Percentiles rank a stretch among this genome's conserved stretches.
These are phyloP conservation scores for Vigna reflexopilosa DNA, from an alignment of 306 rosid species.

Conservation along the genomic window DNA sequence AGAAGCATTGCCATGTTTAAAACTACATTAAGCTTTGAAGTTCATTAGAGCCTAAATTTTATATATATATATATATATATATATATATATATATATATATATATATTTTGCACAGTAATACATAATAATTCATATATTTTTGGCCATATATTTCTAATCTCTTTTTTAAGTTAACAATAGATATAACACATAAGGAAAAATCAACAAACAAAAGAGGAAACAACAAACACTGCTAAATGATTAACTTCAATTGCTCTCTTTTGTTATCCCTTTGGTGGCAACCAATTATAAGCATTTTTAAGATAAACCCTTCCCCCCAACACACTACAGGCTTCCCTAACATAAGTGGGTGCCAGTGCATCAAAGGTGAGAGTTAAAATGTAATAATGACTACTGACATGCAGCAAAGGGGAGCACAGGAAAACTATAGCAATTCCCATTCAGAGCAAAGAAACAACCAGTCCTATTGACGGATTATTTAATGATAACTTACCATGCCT, in stretches of 20 bases:
- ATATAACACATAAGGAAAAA: not conserved
- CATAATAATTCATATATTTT: not conserved
- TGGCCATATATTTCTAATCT: not conserved
- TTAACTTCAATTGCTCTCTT: conserved; percentile 1
- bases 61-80: too few relatives aligned
- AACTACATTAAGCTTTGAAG: not conserved
- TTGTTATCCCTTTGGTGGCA: not conserved
- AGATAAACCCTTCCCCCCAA: not conserved
- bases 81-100: too few relatives aligned
- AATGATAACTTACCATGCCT: conserved; percentile 65
- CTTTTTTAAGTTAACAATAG: too few relatives aligned
- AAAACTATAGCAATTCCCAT: conserved; percentile 57
- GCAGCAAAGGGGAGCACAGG: conserved; percentile 42
- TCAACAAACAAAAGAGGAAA: not conserved
- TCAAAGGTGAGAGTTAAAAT: conserved; percentile 8
- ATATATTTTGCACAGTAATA: too few relatives aligned
- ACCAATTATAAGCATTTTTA: not conserved
- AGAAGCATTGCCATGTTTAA: too few relatives aligned
- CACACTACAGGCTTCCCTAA: not conserved
- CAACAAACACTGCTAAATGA: not conserved
- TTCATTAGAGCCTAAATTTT: too few relatives aligned
- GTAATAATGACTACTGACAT: not conserved
- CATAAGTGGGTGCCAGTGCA: not conserved
- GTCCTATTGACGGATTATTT: conserved; percentile 69
- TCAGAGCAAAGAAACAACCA: conserved; percentile 53